phyloP scores from a whole-genome alignment of 345 rosid genomes.

The Viola odorata region DNA sequence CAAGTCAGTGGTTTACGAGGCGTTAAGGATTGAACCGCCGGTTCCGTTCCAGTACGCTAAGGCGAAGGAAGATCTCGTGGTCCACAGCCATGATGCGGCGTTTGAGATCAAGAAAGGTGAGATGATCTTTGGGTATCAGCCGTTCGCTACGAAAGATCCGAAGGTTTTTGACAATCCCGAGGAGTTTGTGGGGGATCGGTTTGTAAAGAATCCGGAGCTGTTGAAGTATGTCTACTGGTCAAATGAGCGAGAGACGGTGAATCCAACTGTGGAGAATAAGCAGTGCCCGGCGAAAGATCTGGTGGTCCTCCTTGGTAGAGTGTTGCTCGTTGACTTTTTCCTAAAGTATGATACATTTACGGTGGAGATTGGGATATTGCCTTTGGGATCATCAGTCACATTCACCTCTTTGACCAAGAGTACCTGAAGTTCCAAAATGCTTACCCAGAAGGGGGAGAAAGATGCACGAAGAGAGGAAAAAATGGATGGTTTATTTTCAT shows the following conservation, averaged over 20 bases:
- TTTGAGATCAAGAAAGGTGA: constrained; percentile 44
- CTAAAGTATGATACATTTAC: constrained; percentile 46
- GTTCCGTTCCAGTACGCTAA: constrained; percentile 43
- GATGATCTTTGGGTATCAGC: constrained; percentile 47
- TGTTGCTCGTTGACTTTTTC: constrained; percentile 43
- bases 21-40: constrained; percentile 37
- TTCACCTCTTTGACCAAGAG: constrained; percentile 40
- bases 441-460: too few species aligned
- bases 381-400: constrained; percentile 24
- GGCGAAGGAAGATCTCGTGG: constrained; percentile 35
- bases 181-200: constrained; percentile 38
- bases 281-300: constrained; percentile 49
- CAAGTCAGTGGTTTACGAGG: constrained; percentile 43
- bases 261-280: constrained; percentile 40
- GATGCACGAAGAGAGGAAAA: too few species aligned
- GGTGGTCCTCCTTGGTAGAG: constrained; percentile 36
- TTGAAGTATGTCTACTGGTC: constrained; percentile 53
- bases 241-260: constrained; percentile 36
- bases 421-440: too few species aligned
- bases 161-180: constrained; percentile 32
- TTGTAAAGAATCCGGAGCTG: constrained; percentile 36
- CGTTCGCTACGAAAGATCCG: constrained; percentile 42
- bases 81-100: constrained; percentile 40
- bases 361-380: constrained; percentile 11
- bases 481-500: too few species aligned